Base-by-base conservation (phyloP, 2,329 filamentous ascomycete species). In the Claviceps capensis region DNA sequence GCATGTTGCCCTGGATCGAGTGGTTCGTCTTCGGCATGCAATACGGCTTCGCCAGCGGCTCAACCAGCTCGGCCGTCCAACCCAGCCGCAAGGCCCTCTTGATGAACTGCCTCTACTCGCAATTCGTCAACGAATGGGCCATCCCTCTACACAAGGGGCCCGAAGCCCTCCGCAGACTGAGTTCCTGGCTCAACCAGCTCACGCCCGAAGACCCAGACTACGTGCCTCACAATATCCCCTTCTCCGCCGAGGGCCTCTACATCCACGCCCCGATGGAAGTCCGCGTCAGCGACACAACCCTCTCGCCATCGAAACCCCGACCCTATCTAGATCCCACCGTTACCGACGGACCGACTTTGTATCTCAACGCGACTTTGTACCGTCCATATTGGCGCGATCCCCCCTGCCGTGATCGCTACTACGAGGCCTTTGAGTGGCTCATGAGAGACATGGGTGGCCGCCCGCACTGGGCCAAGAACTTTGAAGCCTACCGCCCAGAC, bases 21-120 rank as follows among this genome's bases (percentile, higher is more conserved):
- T 93, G 89, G 86, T 91, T 96, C 65, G 86, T 97, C 52, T 96
- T 96, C 61, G 89, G 90, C 60, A 88, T 97, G 86, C 90, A 97
- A 67, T 97, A 96, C 65, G 91, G 91, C 49, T 96, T 96, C 75
- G 74, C 74, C 37, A 79, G 87, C 55, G 82, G 81, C 48, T 77
- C 75, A 3, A 75, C 76, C 50, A 85, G 81, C 42, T 75, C 77
- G n/a, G 91, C 85, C 5, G 79, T 96, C 17, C 86, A 96, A 67
- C 82, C 85, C 22, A 86, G 85, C 56, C 81, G 85, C 54, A 74
- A 84, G 57, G 91, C 89, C 13, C 78, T 97, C 46, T 75, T 96
- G 50, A 91, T 98, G 86, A 93, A 98, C 72, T 98, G 93, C 63
- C 78, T 97, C 5, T 98, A 96, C 73, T 91, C 86, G n/a, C 93